Evolutionary conservation across 805 yeast species (phyloP).

Genomic region (Candida alai): DNA sequence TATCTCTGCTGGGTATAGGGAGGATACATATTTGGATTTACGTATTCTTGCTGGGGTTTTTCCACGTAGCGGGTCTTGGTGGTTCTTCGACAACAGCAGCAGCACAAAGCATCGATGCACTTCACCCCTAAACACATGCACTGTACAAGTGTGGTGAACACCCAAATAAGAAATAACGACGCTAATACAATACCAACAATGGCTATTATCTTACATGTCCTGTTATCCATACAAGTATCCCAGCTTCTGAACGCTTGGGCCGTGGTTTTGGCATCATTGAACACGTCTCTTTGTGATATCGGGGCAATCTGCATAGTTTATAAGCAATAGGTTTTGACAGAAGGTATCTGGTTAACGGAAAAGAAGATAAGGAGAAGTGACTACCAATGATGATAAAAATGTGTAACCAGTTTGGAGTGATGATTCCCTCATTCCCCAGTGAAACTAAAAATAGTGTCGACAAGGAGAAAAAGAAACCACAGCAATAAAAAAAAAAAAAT

Average conservation of each 20-base stretch:
- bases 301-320: too few relatives aligned
- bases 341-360: too few relatives aligned
- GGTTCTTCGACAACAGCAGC: slow-evolving; percentile 41
- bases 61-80: slow-evolving; percentile 11
- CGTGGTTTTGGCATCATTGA: slow-evolving; percentile 20
- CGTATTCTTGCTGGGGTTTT: slow-evolving; percentile 13
- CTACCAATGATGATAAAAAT: too few relatives aligned
- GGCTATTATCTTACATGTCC: slow-evolving; percentile 69
- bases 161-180: slow-evolving; percentile 50
- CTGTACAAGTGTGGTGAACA: slow-evolving; percentile 50
- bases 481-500: too few relatives aligned
- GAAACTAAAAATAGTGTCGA: too few relatives aligned
- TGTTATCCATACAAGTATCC: slow-evolving; percentile 80
- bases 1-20: slow-evolving; percentile 11
- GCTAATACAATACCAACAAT: slow-evolving; percentile 69
- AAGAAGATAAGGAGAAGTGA: too few relatives aligned
- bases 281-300: slow-evolving; percentile 11
- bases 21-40: slow-evolving; percentile 35
- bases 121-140: slow-evolving; percentile 53
- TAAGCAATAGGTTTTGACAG: too few relatives aligned
- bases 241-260: slow-evolving; percentile 59
- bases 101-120: slow-evolving; percentile 44
- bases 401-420: too few relatives aligned
- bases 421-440: too few relatives aligned
- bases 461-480: too few relatives aligned